Evolutionary conservation across 2,329 filamentous ascomycete genomes (phyloP), one percentile per base, ranked within the genome.

Genomic region (Claviceps citrina): DNA sequence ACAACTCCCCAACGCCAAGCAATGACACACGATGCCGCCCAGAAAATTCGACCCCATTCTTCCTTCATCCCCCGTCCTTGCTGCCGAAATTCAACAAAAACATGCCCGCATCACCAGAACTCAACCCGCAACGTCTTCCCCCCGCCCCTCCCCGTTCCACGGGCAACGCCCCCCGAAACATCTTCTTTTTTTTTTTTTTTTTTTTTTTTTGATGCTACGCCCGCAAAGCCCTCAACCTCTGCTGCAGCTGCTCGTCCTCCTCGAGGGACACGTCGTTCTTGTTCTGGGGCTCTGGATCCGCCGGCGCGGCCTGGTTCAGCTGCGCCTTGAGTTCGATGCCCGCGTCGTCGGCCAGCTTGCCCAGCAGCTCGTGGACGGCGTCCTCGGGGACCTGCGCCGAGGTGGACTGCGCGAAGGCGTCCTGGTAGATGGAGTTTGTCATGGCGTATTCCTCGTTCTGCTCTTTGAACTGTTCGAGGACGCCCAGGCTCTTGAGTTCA

Each of bases 321-420:
- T 91, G 83, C 55, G 81, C 73, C 49, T 76, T 76, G 45, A 93
- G 67, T 60, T 91, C 82, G 39, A 94, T 74, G 40, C 86, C 86
- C 8, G 83, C 84, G 59, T 93, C 85, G 58, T 93, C 86, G 46
- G 85, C 85, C 32, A 91, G 75, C 62, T 93, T 82, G 47, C 76
- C 80, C 62, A 93, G 81, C 46, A 93, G 64, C 49, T 84, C 78
- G 58, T 93, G 85, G 2, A 93, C 84, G 49, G 87, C 84, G 50
- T 93, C 85, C 56, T 93, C 61, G 65, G 83, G 63, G 64, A 87
- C 58, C 67, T 83, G 56, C 65, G 80, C 52, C 61, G 83, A 58
- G 1, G 85, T 93, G 28, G 81, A 81, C 44, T 81, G 79, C 18
- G 74, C 77, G 46, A 87, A 89, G 44, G 84, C 83, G 54, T 87